These are phyloP conservation scores for Heritiera fomes DNA, from an alignment of 345 rosid genomes.

Conservation along the genomic window DNA sequence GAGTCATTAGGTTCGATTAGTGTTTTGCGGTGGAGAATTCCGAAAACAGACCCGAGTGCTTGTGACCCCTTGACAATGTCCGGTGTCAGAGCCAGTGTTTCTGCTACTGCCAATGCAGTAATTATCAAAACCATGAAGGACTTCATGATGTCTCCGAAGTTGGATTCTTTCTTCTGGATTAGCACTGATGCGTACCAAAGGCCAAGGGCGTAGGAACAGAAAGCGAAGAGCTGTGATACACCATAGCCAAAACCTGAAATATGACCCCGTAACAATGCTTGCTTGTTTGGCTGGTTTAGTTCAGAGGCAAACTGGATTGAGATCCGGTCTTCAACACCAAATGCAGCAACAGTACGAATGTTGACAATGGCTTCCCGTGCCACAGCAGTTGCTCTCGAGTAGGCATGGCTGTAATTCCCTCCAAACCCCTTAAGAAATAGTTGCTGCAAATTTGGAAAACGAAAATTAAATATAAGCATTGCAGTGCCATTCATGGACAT, in stretches of 20 bases:
- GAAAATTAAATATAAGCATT: neutral
- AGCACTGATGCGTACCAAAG: conserved; percentile 83
- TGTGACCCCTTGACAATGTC: conserved; percentile 89
- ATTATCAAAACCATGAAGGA: conserved; percentile 70
- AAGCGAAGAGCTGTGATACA: conserved; percentile 56
- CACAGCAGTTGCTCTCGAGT: conserved; percentile 59
- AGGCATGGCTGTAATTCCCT: conserved; percentile 62
- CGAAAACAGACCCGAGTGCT: conserved; percentile 69
- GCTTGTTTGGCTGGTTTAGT: conserved; percentile 59
- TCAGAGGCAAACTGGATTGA: conserved; percentile 52
- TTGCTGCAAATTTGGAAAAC: conserved; percentile 45
- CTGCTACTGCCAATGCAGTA: conserved; percentile 65
- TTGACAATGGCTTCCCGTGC: conserved; percentile 79
- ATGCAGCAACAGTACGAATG: conserved; percentile 71
- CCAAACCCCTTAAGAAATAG: conserved; percentile 81
- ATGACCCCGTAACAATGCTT: conserved; percentile 62
- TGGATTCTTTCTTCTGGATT: conserved; percentile 47
- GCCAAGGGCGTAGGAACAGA: conserved; percentile 76
- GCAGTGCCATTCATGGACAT: neutral
- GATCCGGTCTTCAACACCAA: conserved; percentile 63
- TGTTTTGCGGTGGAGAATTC: conserved; percentile 57
- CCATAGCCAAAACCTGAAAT: conserved; percentile 82
- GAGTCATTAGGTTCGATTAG: conserved; percentile 48
- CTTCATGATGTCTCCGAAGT: conserved; percentile 57
- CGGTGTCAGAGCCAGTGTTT: conserved; percentile 83